Evolutionary conservation across 2,329 filamentous ascomycete species (phyloP), one percentile per base, ranked within the genome.

Genomic region (Venturia asperata): DNA sequence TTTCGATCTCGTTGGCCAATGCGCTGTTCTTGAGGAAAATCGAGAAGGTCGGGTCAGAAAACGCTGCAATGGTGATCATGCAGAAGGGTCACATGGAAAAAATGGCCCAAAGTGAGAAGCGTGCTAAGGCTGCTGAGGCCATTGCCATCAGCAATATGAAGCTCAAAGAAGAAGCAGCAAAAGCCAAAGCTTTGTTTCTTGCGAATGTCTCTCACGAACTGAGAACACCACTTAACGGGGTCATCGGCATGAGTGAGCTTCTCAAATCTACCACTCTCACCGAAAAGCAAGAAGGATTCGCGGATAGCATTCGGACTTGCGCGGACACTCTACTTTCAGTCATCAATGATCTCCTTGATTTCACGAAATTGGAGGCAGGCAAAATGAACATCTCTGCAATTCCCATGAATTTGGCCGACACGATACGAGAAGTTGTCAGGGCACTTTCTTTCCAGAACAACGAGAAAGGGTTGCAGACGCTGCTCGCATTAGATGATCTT

Each of bases 141-240:
- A 85, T 91, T 72, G 90, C 90, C 9, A 86, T 90, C 72, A 84
- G 87, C 67, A 91, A 91, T 73, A 89, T 92, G 73, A 88, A 90
- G 75, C 82, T 92, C 47, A 91, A 91, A 19, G 89, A 93, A 72
- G 90, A 93, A 74, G 90, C 90, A 13, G 89, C 89, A 27, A 91
- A 89, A 75, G 90, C 89, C 47, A 93, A 93, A 74, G 89, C 87
- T 2, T 90, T 92, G 66, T 93, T 93, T 73, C 71, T 83, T 3
- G 81, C 81, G 5, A 83, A 83, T 63, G 81, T 83, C 3, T 81
- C 78, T 3, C 76, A 77, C 67, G 81, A 93, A 75, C 77, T 93
- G 66, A 74, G 81, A 5, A 83, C 81, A 3, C 81, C 81, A 1
- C 72, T 83, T 15, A 83, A 83, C 64, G 81, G 81, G 62, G 80